These are phyloP conservation scores for Alternaria longipes DNA, from an alignment of 2,329 filamentous ascomycete genomes.

Conservation along the genomic window DNA sequence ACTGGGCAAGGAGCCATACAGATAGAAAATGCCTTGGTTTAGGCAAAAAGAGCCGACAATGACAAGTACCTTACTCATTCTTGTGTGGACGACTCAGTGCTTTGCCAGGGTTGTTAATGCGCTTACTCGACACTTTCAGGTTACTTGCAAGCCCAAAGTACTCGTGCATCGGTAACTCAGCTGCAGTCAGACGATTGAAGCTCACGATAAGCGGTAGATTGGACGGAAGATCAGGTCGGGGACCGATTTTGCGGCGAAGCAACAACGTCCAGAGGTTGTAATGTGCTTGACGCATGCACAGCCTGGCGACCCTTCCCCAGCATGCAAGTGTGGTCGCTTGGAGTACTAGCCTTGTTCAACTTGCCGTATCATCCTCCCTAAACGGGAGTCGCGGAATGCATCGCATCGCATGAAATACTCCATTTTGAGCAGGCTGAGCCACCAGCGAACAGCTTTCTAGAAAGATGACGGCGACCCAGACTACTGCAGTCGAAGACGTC, in stretches of 20 bases:
- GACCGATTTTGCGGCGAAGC: constrained; percentile 24
- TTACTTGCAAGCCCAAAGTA: neutral
- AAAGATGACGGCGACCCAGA: constrained; percentile 30
- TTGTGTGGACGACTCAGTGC: constrained; percentile 1
- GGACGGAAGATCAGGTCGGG: constrained; percentile 31
- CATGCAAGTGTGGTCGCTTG: constrained; percentile 10
- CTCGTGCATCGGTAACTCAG: constrained; percentile 19
- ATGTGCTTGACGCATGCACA: constrained; percentile 28
- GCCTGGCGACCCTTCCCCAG: constrained; percentile 25
- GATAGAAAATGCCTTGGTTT: constrained; percentile 68
- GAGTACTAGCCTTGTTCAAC: constrained; percentile 14
- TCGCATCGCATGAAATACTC: constrained; percentile 45
- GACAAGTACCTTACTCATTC: constrained; percentile 5
- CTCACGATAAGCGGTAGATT: constrained; percentile 22
- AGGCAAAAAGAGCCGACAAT: constrained; percentile 19
- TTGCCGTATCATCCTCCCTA: constrained; percentile 6
- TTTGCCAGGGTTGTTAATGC: constrained; percentile 7
- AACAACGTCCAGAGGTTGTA: constrained; percentile 22
- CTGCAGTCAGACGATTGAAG: constrained; percentile 25
- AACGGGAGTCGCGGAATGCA: constrained; percentile 29
- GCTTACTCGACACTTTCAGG: constrained; percentile 12
- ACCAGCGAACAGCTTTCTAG: constrained; percentile 40
- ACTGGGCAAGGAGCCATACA: constrained; percentile 72
- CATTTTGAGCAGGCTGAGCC: constrained; percentile 31
- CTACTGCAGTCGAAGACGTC: constrained; percentile 42